Base-by-base conservation (phyloP, 192 early-diverging fungal genomes). In the Umbelopsis sp. region DNA sequence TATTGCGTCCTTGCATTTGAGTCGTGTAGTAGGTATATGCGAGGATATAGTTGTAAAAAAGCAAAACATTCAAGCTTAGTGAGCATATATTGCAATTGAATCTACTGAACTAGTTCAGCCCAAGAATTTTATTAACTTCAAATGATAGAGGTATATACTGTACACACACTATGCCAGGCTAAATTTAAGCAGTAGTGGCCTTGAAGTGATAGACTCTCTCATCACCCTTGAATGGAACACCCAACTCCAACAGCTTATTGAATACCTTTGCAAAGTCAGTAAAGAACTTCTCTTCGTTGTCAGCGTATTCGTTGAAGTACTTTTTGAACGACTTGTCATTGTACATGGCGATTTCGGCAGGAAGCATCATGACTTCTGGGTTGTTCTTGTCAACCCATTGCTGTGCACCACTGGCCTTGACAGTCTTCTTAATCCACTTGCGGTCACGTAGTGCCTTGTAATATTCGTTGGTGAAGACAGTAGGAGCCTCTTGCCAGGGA, bases 401-500 rank as follows among this genome's bases (percentile, higher is more conserved):
- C 84, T 88, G 83, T 8, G 93, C 91, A 16, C 95, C 95, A 59
- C 82, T 77, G 89, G 91, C 93, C 82, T 90, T 88, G 31, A 76
- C 49, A 26, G 84, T 81, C 79, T 88, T 90, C 76, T 89, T 87
- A 22, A 89, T 83, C 95, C 96, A 98, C 62, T 89, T 86, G 74
- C 92, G 90, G 22, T 84, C 77, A 32, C 93, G 79, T 21, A 98
- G 85, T 74, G 89, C 88, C 50, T 87, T 95, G 83, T 79, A 98
- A 83, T 88, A 97, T 49, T 89, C 87, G 85, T 98, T 98, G 72
- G 93, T 92, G 82, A 98, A 95, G 45, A 86, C 79, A 3, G 91
- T 97, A 14, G 96, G 95, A 12, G 92, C 88, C 73, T 89, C 84
- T 62, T 91, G 94, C 97, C 97, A 98, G 16, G 95, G 93, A 7